Evolutionary conservation across 345 rosid species (phyloP), one percentile per base, ranked within the genome.

Genomic region (Capsella bursapastoris): DNA sequence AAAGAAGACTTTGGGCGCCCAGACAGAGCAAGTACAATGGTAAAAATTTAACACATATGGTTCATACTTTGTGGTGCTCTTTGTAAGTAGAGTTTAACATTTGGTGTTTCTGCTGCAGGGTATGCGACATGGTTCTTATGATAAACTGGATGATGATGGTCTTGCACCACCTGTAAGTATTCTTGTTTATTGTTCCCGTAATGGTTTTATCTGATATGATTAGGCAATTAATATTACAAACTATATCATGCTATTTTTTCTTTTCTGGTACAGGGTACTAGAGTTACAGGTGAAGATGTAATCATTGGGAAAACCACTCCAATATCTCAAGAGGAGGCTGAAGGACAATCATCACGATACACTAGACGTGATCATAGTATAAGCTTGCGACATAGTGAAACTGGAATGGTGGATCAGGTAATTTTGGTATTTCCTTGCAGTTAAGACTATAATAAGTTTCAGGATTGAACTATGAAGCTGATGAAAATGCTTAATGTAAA

Each of bases 1-100:
- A 92, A 92, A 84, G 99, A 95, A 80, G 97, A 92, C 82, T 95
- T 95, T 70, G 97, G 97, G 14, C 95, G 90, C 55, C 97, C 99
- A 7, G 97, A 92, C 78, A 87, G 97, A 79, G 80, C 87, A 57
- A 88, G 81, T 75, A 95, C 99, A 47, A 86, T 92, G 99, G 99
- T 95, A 49, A 78, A 70, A 56, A 61, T 45, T 51, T 71, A 15
- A 44, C 49, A 16, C 37, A 14, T 7, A 12, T n/a, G 11, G 70
- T 27, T 49, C 15, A 28, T 49, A 48, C 25, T 14, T 13, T 45
- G 57, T 60, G 51, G 12, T 57, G 61, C 72, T 34, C 34, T 8
- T 55, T 57, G 58, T 61, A 35, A 66, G 45, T 71, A 64, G 38
- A 58, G 56, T 67, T 58, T 35, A 48, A 62, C 44, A 76, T 60